A percentile compares a stretch with the other conserved stretches of the same genome.
These are phyloP conservation scores for Rhytidiadelphus loreus DNA, from an alignment of 225 moss, liverwort and hornwort species.

Conservation along the genomic window DNA sequence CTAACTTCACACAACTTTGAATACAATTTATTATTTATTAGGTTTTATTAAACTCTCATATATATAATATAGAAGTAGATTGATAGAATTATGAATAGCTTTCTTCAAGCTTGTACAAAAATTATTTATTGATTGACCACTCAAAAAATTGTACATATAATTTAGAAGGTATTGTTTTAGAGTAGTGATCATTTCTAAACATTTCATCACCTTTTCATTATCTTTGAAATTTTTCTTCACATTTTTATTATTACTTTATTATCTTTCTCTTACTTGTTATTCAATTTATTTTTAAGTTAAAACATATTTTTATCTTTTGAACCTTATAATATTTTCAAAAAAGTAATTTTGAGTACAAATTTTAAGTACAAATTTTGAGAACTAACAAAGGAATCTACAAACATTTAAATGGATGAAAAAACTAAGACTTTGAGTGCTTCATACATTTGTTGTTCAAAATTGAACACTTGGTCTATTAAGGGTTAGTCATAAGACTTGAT, in stretches of 20 bases:
- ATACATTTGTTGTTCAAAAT: not conserved
- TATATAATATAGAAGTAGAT: not conserved
- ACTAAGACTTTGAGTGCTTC: not conserved
- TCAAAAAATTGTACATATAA: not conserved
- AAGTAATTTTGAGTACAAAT: not conserved
- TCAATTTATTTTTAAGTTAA: not conserved
- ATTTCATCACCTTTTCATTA: not conserved
- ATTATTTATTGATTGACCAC: not conserved
- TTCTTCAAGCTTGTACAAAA: not conserved
- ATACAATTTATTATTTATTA: no score
- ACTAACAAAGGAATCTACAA: not conserved
- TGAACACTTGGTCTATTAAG: not conserved
- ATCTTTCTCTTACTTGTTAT: not conserved
- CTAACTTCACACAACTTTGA: no score
- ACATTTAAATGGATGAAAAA: not conserved
- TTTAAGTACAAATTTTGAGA: no score
- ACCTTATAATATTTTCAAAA: not conserved
- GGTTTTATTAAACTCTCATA: not conserved
- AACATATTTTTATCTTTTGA: not conserved
- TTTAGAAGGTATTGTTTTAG: not conserved
- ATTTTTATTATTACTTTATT: no score
- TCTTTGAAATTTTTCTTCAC: not conserved
- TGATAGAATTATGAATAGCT: not conserved
- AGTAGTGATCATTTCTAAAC: not conserved
- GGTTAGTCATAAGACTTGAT: not conserved